Evolutionary conservation across 805 yeast species (phyloP).

Genomic region (Candida maesae): DNA sequence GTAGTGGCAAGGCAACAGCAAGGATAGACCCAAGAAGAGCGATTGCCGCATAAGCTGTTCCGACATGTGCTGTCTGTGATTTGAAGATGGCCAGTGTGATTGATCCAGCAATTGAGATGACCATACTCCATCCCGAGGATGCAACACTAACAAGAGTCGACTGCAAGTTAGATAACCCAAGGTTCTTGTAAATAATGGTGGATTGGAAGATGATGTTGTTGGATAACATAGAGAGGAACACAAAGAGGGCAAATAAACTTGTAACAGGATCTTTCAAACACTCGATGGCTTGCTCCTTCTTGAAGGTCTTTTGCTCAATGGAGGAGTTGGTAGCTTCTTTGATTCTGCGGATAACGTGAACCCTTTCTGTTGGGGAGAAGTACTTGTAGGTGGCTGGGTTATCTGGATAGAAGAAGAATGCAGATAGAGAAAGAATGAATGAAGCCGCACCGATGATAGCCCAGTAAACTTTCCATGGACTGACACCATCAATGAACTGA

Average conservation of each 20-base stretch:
- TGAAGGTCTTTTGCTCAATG: slow-evolving; percentile 42
- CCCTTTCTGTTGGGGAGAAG: slow-evolving; percentile 39
- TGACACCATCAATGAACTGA: slow-evolving; percentile 14
- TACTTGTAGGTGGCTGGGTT: slow-evolving; percentile 44
- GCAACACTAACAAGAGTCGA: slow-evolving; percentile 49
- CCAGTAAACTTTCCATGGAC: slow-evolving; percentile 45
- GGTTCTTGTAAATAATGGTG: slow-evolving; percentile 36
- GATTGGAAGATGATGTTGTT: slow-evolving; percentile 46
- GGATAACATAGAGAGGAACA: slow-evolving; percentile 42
- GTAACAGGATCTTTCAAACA: slow-evolving; percentile 41
- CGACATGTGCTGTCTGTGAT: slow-evolving; percentile 31
- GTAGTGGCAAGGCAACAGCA: slow-evolving; percentile 36
- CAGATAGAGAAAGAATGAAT: slow-evolving; percentile 28
- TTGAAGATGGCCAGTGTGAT: slow-evolving; percentile 27
- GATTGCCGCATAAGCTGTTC: slow-evolving; percentile 17
- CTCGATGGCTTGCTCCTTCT: slow-evolving; percentile 39
- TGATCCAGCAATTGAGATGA: slow-evolving; percentile 32
- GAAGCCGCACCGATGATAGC: slow-evolving; percentile 47
- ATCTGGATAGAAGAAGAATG: slow-evolving; percentile 41
- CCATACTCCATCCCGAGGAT: slow-evolving; percentile 21
- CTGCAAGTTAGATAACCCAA: slow-evolving; percentile 35
- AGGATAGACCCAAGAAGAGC: slow-evolving; percentile 36
- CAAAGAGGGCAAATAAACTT: slow-evolving; percentile 29
- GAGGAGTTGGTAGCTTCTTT: slow-evolving; percentile 34
- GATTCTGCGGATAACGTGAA: slow-evolving; percentile 37